Conservation (phyloP, 1,284 basidiomycete genomes). For the Leccinum cinnamomeum region DNA sequence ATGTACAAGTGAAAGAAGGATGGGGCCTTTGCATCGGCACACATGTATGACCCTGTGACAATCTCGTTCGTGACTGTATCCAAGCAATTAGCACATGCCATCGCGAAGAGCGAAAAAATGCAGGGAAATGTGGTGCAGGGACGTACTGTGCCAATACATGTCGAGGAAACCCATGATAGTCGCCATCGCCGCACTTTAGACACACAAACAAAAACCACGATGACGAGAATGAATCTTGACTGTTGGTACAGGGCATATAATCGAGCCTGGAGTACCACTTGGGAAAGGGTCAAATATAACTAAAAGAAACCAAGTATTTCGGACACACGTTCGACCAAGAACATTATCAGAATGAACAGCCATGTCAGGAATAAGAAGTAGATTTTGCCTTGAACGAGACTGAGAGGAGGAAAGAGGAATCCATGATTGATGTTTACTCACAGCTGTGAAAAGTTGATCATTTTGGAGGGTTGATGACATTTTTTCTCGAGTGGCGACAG, state of each 20-base stretch:
- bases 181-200: conserved; percentile 11
- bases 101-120: background rate
- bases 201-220: conserved; percentile 14
- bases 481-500: too few species aligned
- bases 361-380: conserved; percentile 10
- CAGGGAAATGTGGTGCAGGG: background rate
- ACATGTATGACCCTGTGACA: conserved; percentile 13
- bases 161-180: conserved; percentile 6
- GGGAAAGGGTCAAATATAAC: background rate
- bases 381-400: conserved; percentile 5
- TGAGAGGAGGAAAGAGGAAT: background rate
- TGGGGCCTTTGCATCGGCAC: conserved; percentile 9
- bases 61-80: conserved; percentile 17
- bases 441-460: background rate
- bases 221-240: conserved; percentile 10
- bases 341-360: background rate
- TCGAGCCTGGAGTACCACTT: conserved; percentile 19
- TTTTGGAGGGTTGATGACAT: background rate
- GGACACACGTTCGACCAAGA: conserved; percentile 18
- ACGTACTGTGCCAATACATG: conserved; percentile 9
- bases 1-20: conserved; percentile 13
- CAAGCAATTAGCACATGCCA: too few species aligned
- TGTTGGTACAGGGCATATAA: conserved; percentile 19
- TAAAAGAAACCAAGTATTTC: background rate
- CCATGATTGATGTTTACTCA: background rate